Base-by-base conservation (phyloP, 192 early-diverging fungal species). In the Rhizophagus sp. region DNA sequence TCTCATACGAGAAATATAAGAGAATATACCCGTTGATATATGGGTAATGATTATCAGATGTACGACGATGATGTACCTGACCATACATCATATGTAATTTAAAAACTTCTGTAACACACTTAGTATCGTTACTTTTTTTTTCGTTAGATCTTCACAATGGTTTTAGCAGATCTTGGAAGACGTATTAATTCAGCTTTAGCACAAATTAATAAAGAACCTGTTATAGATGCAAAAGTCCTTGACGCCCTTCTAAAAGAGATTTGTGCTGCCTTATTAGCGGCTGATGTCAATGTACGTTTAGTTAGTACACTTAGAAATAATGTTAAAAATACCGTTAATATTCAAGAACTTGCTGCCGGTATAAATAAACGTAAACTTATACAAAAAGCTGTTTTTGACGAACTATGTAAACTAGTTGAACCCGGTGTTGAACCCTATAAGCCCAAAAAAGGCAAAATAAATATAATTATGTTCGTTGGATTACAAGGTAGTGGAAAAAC, bases 401-500 rank as follows among this genome's bases (percentile, higher is more conserved):
- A 98, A 82, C 90, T 98, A 44, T 92, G 89, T 57, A 81, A 89
- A 15, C 88, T 98, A 44, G 96, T 98, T 1, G 95, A 96, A 82
- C 96, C 96, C 1, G 92, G 93, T 62, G 91, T 91, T 19, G 92
- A 96, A 73, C 88, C 95, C n/a, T 97, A 92, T 85, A 91, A 89
- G 81, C 96, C 96, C 61, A 89, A 89, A 61, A 97, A 97, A 83
- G 92, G 93, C 24, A 91, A 91, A 81, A 69, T 89, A 33, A 97
- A 96, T 83, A 88, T 98, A 11, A 91, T 98, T 67, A 98, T 98
- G 97, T 97, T 98, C 91, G 97, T 98, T 34, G 97, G 97, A 78
- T 84, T 98, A 81, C 97, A 98, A 79, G 97, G 97, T 80, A 90
- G 91, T 71, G 97, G 97, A 67, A 98, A 98, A 79, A 98, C 97